A percentile compares a stretch with the other conserved stretches of the same genome.
Evolutionary conservation across 208 protist genomes (phyloP).

Genomic region (Crithidia brevicula): DNA sequence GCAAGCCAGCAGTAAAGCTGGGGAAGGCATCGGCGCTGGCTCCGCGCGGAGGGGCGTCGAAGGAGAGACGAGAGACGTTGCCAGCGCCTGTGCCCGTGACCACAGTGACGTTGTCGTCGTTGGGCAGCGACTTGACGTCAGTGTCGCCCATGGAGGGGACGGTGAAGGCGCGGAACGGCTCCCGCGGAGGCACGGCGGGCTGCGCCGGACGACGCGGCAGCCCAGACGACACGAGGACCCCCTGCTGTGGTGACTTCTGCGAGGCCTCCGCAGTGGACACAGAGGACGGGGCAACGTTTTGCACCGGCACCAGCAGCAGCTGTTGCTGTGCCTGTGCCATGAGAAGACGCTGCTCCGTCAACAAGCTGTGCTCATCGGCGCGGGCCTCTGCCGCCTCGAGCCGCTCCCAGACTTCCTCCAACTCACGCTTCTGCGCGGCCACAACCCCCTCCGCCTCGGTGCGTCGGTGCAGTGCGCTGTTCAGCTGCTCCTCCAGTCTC

Average conservation of each 20-base stretch:
- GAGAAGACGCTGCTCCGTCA: constrained; percentile 20
- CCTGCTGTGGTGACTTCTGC: not conserved
- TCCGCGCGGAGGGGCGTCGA: not conserved
- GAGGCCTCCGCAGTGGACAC: not conserved
- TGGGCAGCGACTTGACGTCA: constrained; percentile 1
- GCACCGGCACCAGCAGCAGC: not conserved
- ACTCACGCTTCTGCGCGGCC: constrained; percentile 35
- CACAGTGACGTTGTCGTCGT: constrained; percentile 9
- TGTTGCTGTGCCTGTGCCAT: constrained; percentile 1
- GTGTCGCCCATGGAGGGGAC: not conserved
- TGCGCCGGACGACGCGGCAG: not conserved
- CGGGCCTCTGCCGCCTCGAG: constrained; percentile 41
- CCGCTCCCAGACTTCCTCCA: constrained; percentile 45
- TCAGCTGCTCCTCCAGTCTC: constrained; percentile 47
- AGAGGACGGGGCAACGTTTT: not conserved
- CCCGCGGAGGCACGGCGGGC: not conserved
- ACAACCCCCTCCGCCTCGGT: constrained; percentile 21
- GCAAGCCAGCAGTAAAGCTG: not conserved
- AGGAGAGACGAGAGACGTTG: constrained; percentile 10
- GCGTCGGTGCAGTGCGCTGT: constrained; percentile 40
- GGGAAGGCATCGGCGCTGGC: not conserved
- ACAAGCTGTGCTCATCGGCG: constrained; percentile 19
- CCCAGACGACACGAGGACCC: not conserved
- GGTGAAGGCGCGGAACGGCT: not conserved
- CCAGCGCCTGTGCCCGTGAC: not conserved